phyloP scores from a whole-genome alignment of 352 stramenopile species.

The Aphanomyces cochlioides region DNA sequence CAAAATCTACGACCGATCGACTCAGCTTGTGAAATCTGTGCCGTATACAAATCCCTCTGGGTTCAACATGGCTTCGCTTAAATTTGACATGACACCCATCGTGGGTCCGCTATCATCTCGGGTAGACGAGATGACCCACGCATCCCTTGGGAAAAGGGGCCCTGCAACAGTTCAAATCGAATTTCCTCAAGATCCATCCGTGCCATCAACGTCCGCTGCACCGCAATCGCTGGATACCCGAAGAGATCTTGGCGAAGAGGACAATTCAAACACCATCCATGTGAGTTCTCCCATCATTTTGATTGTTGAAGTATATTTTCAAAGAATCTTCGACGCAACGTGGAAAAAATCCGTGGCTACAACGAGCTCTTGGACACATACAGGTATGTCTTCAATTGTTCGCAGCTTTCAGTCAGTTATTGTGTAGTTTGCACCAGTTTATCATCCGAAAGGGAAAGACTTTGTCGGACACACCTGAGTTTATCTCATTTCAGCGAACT shows the following conservation, averaged over 20 bases:
- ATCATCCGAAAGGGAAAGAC: slow-evolving; percentile 82
- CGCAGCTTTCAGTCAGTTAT: neutral
- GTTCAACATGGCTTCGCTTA: slow-evolving; percentile 72
- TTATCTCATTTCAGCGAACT: slow-evolving; percentile 77
- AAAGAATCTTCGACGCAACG: slow-evolving; percentile 60
- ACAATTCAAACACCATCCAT: slow-evolving; percentile 40
- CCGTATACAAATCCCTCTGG: slow-evolving; percentile 61
- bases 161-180: no score
- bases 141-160: no score
- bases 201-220: neutral
- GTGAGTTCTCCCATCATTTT: neutral
- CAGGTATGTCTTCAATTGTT: slow-evolving; percentile 32
- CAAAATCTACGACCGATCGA: slow-evolving; percentile 54
- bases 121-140: neutral
- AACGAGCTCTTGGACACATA: slow-evolving; percentile 75
- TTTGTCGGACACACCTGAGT: slow-evolving; percentile 82
- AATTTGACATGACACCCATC: slow-evolving; percentile 58
- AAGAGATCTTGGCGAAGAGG: slow-evolving; percentile 32
- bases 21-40: slow-evolving; percentile 44
- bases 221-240: slow-evolving; percentile 2
- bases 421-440: slow-evolving; percentile 77
- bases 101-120: neutral
- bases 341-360: slow-evolving; percentile 78
- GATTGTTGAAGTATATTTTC: neutral
- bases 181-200: neutral